phyloP scores from a whole-genome alignment of 2,329 filamentous ascomycete genomes.

The Graphium sp. region DNA sequence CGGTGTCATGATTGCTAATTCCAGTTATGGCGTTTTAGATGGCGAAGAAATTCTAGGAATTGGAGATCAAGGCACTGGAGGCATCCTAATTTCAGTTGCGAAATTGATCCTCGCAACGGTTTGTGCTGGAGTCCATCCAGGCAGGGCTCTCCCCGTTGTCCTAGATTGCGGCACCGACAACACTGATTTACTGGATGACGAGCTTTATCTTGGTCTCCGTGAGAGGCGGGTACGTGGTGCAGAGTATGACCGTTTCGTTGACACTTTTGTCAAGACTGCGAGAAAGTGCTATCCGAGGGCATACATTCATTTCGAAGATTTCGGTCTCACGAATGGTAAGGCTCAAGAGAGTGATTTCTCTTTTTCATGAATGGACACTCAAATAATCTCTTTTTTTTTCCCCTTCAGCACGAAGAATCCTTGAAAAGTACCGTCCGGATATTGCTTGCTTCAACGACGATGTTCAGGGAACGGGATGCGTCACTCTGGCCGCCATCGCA shows the following conservation, averaged over 20 bases:
- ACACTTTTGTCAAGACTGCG: slow-evolving; percentile 53
- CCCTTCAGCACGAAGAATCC: slow-evolving; percentile 53
- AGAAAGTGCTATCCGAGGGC: slow-evolving; percentile 58
- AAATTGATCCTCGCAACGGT: slow-evolving; percentile 72
- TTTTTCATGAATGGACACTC: no score
- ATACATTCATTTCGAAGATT: slow-evolving; percentile 83
- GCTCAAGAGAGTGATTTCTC: slow-evolving; percentile 6
- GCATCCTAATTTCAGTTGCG: slow-evolving; percentile 68
- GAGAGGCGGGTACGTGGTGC: slow-evolving; percentile 50
- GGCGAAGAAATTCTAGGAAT: slow-evolving; percentile 69
- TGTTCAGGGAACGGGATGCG: slow-evolving; percentile 76
- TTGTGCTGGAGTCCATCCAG: slow-evolving; percentile 74
- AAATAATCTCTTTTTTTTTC: no score
- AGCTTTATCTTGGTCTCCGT: slow-evolving; percentile 62
- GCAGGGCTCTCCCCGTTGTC: slow-evolving; percentile 62
- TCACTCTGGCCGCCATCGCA: slow-evolving; percentile 70
- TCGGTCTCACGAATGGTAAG: slow-evolving; percentile 55
- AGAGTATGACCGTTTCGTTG: slow-evolving; percentile 62
- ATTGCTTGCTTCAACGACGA: slow-evolving; percentile 86
- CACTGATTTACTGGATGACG: slow-evolving; percentile 53
- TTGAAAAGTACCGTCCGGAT: slow-evolving; percentile 57
- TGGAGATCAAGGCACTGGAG: slow-evolving; percentile 76
- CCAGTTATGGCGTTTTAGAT: neutral
- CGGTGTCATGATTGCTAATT: neutral
- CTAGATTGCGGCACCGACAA: slow-evolving; percentile 82